Base-by-base conservation (phyloP, 2,329 filamentous ascomycete genomes). In the Neopestalotiopsis rosae region DNA sequence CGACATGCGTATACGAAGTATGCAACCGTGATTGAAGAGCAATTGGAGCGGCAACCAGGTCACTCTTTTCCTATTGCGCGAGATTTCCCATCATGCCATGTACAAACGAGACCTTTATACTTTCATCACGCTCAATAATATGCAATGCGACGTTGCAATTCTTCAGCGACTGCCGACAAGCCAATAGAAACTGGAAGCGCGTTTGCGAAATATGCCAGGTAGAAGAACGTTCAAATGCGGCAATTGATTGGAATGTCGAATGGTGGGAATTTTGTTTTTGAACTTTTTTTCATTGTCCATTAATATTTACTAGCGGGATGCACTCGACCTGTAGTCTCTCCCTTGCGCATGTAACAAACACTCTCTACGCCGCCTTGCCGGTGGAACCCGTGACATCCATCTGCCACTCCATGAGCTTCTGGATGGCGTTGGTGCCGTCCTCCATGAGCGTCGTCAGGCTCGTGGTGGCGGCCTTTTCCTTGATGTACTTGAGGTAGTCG, bases 311-410 rank as follows among this genome's bases (percentile, higher is more conserved):
- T 45, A 45, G 42, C 42, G 42, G n/a, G n/a, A 17, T 1, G 17
- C 17, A 17, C n/a, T n/a, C 7, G 6, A 20, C 9, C 45, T 20
- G n/a, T n/a, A 20, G n/a, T 20, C 13, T 9, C 14, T 17, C 5
- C n/a, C 17, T 20, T n/a, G 9, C 17, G 17, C 45, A 38, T 7
- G 34, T 38, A 38, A 10, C 34, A 38, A 38, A 10, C 34, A 38
- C 42, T 49, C 5, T 2, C 45, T 52, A 52, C n/a, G 45, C 45
- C 17, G 81, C 83, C 71, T 82, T 84, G 4, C 84, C 83, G 38
- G 80, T 79, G 20, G 82, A 85, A 14, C 81, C 82, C 67, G 80
- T 82, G 4, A 85, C 79, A 66, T 85, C 81, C 81, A 86, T 86
- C 79, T 83, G 83, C 78, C 80, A 80, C 74, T 85, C 83, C 63